phyloP scores from a whole-genome alignment of 805 yeast species.

The Metschnikowia bowlesiae region DNA sequence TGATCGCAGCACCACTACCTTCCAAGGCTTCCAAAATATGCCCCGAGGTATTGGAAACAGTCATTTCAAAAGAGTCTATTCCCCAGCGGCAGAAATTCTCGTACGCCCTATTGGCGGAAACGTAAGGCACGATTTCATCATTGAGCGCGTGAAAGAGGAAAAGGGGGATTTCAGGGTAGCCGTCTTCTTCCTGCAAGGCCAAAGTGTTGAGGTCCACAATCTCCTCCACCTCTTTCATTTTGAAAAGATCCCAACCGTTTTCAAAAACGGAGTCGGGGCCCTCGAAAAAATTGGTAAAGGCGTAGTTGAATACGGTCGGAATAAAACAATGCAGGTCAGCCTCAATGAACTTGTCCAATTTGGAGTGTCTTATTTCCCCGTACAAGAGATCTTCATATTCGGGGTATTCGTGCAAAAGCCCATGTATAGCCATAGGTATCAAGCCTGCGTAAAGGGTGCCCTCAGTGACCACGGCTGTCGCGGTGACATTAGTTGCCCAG shows the following conservation, averaged over 20 bases:
- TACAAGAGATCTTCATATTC: conserved; percentile 22
- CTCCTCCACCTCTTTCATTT: conserved; percentile 1
- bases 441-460: conserved; percentile 30
- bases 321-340: conserved; percentile 6
- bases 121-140: conserved; percentile 22
- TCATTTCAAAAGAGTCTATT: conserved; percentile 25
- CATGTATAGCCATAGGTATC: conserved; percentile 26
- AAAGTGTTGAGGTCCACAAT: conserved; percentile 5
- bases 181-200: background rate
- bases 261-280: conserved; percentile 7
- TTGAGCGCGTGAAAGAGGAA: conserved; percentile 21
- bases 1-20: conserved; percentile 11
- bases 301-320: conserved; percentile 3
- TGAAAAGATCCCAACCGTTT: conserved; percentile 5
- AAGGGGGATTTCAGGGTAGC: conserved; percentile 22
- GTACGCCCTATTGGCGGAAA: conserved; percentile 17
- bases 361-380: background rate
- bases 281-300: conserved; percentile 6
- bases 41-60: conserved; percentile 21
- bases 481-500: conserved; percentile 31
- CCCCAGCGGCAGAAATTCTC: conserved; percentile 28
- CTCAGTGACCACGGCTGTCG: conserved; percentile 22
- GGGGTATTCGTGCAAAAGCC: conserved; percentile 32
- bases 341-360: background rate
- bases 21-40: conserved; percentile 21